Base-by-base conservation (phyloP, 2,329 filamentous ascomycete genomes). In the Rhytidhysteron rufulum region DNA sequence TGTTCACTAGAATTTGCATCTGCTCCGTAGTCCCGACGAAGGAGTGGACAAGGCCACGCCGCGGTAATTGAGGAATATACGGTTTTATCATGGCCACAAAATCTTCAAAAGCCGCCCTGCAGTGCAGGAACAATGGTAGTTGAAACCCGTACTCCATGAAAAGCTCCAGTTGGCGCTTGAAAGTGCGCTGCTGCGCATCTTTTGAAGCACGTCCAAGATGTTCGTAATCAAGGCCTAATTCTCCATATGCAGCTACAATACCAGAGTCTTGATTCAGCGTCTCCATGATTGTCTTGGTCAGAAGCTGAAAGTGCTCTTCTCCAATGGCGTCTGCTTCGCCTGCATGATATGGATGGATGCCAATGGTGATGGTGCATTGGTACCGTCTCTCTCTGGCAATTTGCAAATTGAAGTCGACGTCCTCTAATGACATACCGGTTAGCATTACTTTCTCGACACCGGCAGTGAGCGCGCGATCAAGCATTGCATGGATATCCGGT, bases 261-360 rank as follows among this genome's bases (percentile, higher is more conserved):
- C 32, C 40, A 2, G 40, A 39, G 4, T 39, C 27, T 36, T 52
- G 44, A 0, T 49, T 37, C 2, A 55, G 31, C 13, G 60, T 48
- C 1, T 50, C 43, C 0, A 56, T 48, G 2, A 65, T 49, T 0
- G 37, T 36, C 2, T 54, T 45, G 0, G 45, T 51, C 4, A 69
- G 44, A 2, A 59, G 37, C 0, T 41, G 22, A 2, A 67, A 53
- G 4, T 67, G 55, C 1, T 38, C 41, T 15, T 62, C 52, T 4
- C 43, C 53, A 38, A 42, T 47, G 1, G 43, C 53, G 5, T 69
- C 68, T 1, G 72, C 65, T 41, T 75, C 71, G 0, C 51, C 51
- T 0, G 71, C 73, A 34, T 77, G 70, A 40, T 77, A 77, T 0
- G 73, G 73, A 41, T 77, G 74, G 3, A 76, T 62, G 1, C 74